Base-by-base conservation (phyloP, 2,329 filamentous ascomycete species). In the Xylaria sp. region DNA sequence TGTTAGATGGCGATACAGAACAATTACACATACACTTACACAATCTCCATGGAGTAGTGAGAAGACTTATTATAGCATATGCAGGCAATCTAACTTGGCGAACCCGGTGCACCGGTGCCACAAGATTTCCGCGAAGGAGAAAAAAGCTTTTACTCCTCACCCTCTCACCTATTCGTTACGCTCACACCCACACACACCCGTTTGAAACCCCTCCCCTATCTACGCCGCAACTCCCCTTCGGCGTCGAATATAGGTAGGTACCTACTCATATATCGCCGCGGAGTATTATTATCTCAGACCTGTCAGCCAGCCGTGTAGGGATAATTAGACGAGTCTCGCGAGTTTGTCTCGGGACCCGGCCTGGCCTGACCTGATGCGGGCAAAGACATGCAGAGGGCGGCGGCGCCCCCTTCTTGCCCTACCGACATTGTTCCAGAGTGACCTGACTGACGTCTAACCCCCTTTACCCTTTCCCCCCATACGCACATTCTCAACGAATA, bases 291-390 rank as follows among this genome's bases (percentile, higher is more conserved):
- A 39, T 27, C 30, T 30, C 53, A 58, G 53, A 61, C 53, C 50
- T 58, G 57, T 59, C 56, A 67, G 68, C 42, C 56, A 64, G 65
- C 42, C 50, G 54, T 54, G 63, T 45, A 64, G 45, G 56, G 47
- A 64, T 51, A 74, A 70, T 73, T 74, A 75, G 69, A 71, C 74
- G 74, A 75, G 74, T 76, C 74, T 75, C 74, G 74, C 73, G 72
- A 73, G 72, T 48, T 59, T 75, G 74, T 76, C 74, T 75, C 74
- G 74, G 74, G 72, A 73, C 69, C 64, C 74, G 62, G 61, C 73
- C 69, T 71, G 66, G 68, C 70, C 65, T 70, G 56, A 64, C 61
- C 53, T 67, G 57, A 65, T 60, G 42, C 63, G 61, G 56, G 42
- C 36, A 36, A 62, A 65, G 24, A 47, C 47, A 59, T 27, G 24